A percentile compares a stretch with the other conserved stretches of the same genome.
Conservation (phyloP, 768 basidiomycete species). For the Boletus pseudo-olivaceus region DNA sequence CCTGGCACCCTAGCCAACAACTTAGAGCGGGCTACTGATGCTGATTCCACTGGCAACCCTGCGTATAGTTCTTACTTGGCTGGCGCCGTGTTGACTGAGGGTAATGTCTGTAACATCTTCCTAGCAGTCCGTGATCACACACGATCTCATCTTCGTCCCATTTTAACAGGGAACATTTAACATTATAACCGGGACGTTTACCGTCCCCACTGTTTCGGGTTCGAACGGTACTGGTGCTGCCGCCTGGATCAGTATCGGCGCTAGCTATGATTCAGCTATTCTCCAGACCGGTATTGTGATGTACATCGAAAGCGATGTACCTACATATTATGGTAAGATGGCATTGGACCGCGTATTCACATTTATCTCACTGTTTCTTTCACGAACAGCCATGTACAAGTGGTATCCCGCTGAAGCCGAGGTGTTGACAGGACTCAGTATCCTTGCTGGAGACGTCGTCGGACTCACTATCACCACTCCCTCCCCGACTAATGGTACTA, state of each 20-base stretch:
- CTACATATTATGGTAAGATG: background rate
- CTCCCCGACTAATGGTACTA: background rate
- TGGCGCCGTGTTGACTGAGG: background rate
- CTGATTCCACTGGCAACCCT: background rate
- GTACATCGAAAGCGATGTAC: background rate
- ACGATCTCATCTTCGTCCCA: background rate
- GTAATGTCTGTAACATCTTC: background rate
- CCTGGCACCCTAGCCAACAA: background rate
- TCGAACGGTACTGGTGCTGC: background rate
- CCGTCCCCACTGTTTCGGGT: background rate
- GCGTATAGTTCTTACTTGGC: conserved; percentile 5
- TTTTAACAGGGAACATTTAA: conserved; percentile 3
- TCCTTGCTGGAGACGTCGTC: conserved; percentile 8
- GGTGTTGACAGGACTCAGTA: background rate
- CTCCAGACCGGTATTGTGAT: conserved; percentile 1
- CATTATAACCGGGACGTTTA: conserved; percentile 1
- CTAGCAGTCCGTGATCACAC: background rate
- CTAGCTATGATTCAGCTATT: background rate
- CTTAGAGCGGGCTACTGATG: background rate
- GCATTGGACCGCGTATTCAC: too few relatives aligned
- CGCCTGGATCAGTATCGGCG: conserved; percentile 9
- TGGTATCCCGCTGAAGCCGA: background rate
- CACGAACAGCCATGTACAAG: conserved; percentile 3
- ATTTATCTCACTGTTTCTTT: background rate
- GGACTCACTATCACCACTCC: background rate